Evolutionary conservation across 83 land plant genomes (phyloP), one percentile per base, ranked within the genome.

Genomic region (Picea engelmannii): DNA sequence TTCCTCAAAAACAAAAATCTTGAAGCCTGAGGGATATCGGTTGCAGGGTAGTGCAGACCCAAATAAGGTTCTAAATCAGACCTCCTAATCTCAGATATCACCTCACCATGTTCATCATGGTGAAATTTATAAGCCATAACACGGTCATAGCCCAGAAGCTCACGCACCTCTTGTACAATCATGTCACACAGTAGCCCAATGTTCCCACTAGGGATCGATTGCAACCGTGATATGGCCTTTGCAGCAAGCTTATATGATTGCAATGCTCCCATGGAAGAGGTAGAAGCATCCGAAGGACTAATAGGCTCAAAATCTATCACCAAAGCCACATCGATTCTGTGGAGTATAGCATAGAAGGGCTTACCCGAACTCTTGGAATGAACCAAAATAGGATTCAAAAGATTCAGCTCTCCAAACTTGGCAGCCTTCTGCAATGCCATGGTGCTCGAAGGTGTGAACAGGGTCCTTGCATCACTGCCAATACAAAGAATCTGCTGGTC

Each of bases 81-180:
- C 64, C 91, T 84, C 71, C 93, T 89, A 38, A 97, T 83, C 88
- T 97, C 99, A 17, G 99, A 90, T 11, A 94, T 73, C 31, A 97
- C 98, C 81, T 97, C 99, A 21, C 99, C 99, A 82, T 97, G 99
- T 73, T 97, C 99, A 69, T 97, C 99, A 17, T 97, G 96, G 80
- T 97, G 99, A 84, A 97, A 97, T 71, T 92, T 95, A 80, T 97
- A 97, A 23, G 94, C 89, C 99, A 97, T 97, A 55, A 94, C 99
- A 65, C 99, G 88, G 79, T 97, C 99, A 85, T 97, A 97, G 40
- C 99, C 99, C 2, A 96, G 94, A 25, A 97, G 96, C 68, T 97
- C 96, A 84, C 88, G 92, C 15, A 97, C 96, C 84, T 97, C 99
- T 82, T 95, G 93, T 52, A 95, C 96, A 74, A 95, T 91, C 21